Conservation (phyloP, 805 yeast genomes). For the Zygotorulaspora florentina region DNA sequence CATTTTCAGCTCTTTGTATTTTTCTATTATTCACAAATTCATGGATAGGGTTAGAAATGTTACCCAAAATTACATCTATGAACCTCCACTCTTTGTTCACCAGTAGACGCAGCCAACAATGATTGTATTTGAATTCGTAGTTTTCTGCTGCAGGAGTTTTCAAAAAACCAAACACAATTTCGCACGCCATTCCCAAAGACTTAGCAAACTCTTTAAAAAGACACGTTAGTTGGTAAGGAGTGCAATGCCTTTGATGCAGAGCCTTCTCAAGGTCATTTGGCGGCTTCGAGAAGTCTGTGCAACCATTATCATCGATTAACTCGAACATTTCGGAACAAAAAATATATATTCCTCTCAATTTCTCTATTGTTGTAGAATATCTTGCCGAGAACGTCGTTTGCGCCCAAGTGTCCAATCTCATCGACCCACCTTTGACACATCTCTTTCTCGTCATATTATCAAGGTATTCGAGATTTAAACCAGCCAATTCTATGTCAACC, state of each 20-base stretch:
- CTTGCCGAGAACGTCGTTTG: constrained; percentile 49
- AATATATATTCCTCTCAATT: constrained; percentile 59
- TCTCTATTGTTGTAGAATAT: constrained; percentile 52
- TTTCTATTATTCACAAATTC: constrained; percentile 37
- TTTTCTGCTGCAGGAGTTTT: constrained; percentile 67
- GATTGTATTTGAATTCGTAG: constrained; percentile 53
- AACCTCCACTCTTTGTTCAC: constrained; percentile 76
- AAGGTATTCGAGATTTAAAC: constrained; percentile 38
- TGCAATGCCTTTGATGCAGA: constrained; percentile 47
- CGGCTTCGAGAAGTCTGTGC: constrained; percentile 35
- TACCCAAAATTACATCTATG: constrained; percentile 68
- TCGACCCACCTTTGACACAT: constrained; percentile 37
- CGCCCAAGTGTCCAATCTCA: constrained; percentile 54
- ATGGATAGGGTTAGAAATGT: constrained; percentile 49
- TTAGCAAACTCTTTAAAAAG: constrained; percentile 69
- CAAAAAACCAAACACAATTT: constrained; percentile 75
- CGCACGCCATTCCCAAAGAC: constrained; percentile 66
- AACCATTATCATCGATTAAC: constrained; percentile 39
- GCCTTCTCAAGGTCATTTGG: constrained; percentile 42
- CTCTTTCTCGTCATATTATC: constrained; percentile 41
- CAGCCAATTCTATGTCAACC: constrained; percentile 31
- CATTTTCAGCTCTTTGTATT: constrained; percentile 38
- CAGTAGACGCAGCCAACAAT: constrained; percentile 82
- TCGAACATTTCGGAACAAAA: constrained; percentile 59
- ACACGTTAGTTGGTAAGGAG: constrained; percentile 71